A percentile compares a stretch with the other conserved stretches of the same genome.
Conservation (phyloP, 73 alveolate species). For the Paramecium octaurelia region DNA sequence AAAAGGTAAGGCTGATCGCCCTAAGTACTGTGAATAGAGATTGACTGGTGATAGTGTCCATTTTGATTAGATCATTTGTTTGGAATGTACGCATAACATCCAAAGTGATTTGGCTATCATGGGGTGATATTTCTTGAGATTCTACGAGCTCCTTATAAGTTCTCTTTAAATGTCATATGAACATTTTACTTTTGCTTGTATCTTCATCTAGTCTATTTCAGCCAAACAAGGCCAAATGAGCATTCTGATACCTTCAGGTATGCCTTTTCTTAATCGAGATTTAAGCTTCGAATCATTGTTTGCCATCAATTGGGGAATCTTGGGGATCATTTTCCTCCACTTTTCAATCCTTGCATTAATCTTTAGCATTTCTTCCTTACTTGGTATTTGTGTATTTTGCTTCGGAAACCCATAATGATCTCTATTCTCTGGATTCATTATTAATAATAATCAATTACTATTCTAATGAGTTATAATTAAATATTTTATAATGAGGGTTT, state of each 20-base stretch:
- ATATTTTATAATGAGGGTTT: not conserved
- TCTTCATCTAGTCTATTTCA: slow-evolving; percentile 20
- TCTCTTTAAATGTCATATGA: not conserved
- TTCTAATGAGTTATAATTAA: not conserved
- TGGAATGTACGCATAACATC: slow-evolving; percentile 55
- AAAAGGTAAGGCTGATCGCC: slow-evolving; percentile 50
- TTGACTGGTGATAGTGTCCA: slow-evolving; percentile 42
- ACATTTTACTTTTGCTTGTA: not conserved
- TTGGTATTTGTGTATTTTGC: not conserved
- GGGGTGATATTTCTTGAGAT: slow-evolving; percentile 17
- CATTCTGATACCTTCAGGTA: slow-evolving; percentile 60
- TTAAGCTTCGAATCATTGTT: slow-evolving; percentile 43
- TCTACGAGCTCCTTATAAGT: not conserved
- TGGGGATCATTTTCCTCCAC: slow-evolving; percentile 59
- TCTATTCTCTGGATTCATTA: not conserved
- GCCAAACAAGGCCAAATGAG: slow-evolving; percentile 52
- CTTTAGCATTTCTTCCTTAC: slow-evolving; percentile 42
- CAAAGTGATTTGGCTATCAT: slow-evolving; percentile 43
- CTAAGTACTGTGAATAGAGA: slow-evolving; percentile 47
- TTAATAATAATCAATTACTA: not conserved
- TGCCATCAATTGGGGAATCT: slow-evolving; percentile 4
- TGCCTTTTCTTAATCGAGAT: slow-evolving; percentile 57
- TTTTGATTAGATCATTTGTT: slow-evolving; percentile 44
- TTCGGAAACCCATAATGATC: slow-evolving; percentile 28
- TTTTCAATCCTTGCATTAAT: slow-evolving; percentile 59